A percentile compares a stretch with the other conserved stretches of the same genome.
Evolutionary conservation across 148 eudicot species (phyloP).

Genomic region (Drosera capensis): DNA sequence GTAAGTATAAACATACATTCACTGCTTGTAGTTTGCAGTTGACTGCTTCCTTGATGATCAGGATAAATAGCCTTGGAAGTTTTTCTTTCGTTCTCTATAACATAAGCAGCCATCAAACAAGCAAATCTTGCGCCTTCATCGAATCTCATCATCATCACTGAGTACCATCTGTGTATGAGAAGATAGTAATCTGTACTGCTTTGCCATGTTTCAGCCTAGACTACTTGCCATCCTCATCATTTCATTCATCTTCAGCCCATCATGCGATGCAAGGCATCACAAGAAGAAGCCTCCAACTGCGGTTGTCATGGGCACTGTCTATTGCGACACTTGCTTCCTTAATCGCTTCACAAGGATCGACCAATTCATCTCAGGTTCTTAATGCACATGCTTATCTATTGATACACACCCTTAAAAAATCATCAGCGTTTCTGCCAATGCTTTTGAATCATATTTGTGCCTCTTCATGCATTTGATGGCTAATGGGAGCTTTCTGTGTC

Average conservation of each 20-base stretch:
- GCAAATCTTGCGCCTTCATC: no score
- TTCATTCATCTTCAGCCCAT: slow-evolving; percentile 11
- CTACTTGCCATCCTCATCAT: slow-evolving; percentile 18
- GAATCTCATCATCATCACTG: neutral
- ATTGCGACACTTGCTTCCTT: slow-evolving; percentile 75
- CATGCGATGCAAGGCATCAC: slow-evolving; percentile 33
- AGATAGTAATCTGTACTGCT: neutral
- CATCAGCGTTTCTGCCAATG: no score
- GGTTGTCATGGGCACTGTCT: slow-evolving; percentile 61
- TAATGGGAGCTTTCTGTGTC: no score
- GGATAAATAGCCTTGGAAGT: slow-evolving; percentile 24
- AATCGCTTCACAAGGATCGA: slow-evolving; percentile 26
- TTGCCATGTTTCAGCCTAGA: slow-evolving; percentile 17
- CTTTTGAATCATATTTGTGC: no score
- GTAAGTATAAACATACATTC: slow-evolving; percentile 15
- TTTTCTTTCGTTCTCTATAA: slow-evolving; percentile 12
- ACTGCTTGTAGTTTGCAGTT: slow-evolving; percentile 48
- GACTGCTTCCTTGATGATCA: slow-evolving; percentile 47
- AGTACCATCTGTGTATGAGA: neutral
- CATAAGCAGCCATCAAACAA: no score
- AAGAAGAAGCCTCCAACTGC: slow-evolving; percentile 33
- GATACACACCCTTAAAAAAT: no score
- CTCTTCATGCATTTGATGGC: neutral
- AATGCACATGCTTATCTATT: neutral
- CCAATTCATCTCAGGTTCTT: slow-evolving; percentile 73